Evolutionary conservation across 1,284 basidiomycete species (phyloP).

Genomic region (Ustilago bromivora): DNA sequence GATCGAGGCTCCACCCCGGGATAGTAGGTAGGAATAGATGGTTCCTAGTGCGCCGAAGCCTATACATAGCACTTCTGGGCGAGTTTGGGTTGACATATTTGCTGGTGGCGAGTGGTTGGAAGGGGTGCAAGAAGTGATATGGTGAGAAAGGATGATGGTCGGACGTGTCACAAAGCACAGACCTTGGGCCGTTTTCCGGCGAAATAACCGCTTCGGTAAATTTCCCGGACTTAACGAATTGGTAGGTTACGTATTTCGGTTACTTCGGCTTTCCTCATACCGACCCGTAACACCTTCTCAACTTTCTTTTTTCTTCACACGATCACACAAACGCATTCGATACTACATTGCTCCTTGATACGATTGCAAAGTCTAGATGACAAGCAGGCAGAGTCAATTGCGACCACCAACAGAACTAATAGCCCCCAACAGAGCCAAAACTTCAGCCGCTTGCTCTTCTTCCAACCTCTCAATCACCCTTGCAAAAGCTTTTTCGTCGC

Average conservation of each 20-base stretch:
- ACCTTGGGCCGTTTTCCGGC: too few species aligned
- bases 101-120: not conserved
- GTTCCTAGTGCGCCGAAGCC: conserved; percentile 73
- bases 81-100: not conserved
- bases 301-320: too few species aligned
- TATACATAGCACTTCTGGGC: conserved; percentile 70
- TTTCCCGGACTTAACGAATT: not conserved
- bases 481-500: conserved; percentile 4
- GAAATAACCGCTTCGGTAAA: not conserved
- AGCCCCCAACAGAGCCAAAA: conserved; percentile 35
- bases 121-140: not conserved
- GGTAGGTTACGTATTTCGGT: not conserved
- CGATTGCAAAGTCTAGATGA: too few species aligned
- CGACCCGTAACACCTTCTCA: not conserved
- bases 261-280: conserved; percentile 14
- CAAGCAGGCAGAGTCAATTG: conserved; percentile 12
- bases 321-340: too few species aligned
- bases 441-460: conserved; percentile 21
- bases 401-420: conserved; percentile 39
- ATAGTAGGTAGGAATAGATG: conserved; percentile 76
- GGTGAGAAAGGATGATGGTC: not conserved
- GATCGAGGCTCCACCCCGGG: conserved; percentile 76
- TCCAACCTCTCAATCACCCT: conserved; percentile 30
- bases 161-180: not conserved
- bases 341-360: too few species aligned